Conservation (phyloP, 495 filamentous ascomycete genomes). For the Penicillium dipodomyicola region DNA sequence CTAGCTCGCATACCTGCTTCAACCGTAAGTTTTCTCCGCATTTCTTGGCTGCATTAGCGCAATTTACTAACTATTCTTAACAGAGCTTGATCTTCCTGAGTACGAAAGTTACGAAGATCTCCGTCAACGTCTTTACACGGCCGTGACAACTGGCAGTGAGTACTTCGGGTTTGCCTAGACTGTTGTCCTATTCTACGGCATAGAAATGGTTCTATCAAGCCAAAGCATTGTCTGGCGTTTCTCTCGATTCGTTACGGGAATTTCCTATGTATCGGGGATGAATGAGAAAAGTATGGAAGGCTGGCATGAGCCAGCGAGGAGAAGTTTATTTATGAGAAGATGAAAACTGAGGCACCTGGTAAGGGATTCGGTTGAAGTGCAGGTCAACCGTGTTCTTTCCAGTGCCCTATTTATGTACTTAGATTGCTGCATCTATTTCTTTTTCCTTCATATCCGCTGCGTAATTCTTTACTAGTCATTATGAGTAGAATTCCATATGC, state of each 20-base stretch:
- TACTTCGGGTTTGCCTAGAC: constrained; percentile 94
- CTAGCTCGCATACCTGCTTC: constrained; percentile 97
- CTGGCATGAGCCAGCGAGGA: constrained; percentile 6
- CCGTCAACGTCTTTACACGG: constrained; percentile 82
- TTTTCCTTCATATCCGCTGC: constrained; percentile 7
- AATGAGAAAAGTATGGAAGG: constrained; percentile 16
- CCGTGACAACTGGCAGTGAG: constrained; percentile 92
- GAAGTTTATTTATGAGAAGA: constrained; percentile 9
- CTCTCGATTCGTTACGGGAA: constrained; percentile 18
- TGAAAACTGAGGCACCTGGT: constrained; percentile 16
- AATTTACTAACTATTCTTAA: constrained; percentile 34
- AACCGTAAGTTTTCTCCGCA: constrained; percentile 73
- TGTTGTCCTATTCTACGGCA: constrained; percentile 15
- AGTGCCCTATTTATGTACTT: constrained; percentile 24
- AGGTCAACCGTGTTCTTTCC: constrained; percentile 35
- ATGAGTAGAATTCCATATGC: not conserved
- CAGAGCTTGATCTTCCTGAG: constrained; percentile 97
- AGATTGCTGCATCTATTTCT: constrained; percentile 27
- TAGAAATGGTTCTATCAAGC: constrained; percentile 25
- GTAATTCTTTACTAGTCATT: not conserved
- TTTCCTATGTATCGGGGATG: constrained; percentile 6
- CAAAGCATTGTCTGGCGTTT: constrained; percentile 52
- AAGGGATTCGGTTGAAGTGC: constrained; percentile 40
- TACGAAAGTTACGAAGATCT: constrained; percentile 95
- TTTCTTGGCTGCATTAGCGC: not conserved